Conservation (phyloP, 768 basidiomycete genomes). For the Xerocomus brunneocitrinus region DNA sequence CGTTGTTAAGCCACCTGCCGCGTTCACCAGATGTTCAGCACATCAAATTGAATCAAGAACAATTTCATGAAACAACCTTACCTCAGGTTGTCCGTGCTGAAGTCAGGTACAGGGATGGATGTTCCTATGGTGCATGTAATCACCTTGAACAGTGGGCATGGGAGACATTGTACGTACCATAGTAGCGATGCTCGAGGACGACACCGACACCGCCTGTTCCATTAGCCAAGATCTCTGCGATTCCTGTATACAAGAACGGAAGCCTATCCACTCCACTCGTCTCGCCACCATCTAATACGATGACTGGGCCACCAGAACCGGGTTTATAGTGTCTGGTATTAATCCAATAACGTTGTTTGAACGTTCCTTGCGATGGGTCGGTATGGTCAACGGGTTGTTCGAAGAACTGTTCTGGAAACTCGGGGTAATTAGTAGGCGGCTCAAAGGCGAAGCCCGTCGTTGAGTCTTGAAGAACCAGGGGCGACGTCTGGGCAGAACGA, state of each 20-base stretch:
- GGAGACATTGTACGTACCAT: conserved; percentile 44
- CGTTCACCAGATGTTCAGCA: conserved; percentile 6
- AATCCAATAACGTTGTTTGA: conserved; percentile 90
- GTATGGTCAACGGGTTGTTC: conserved; percentile 86
- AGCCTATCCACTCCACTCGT: conserved; percentile 71
- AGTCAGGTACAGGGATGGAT: conserved; percentile 70
- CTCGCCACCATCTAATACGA: conserved; percentile 91
- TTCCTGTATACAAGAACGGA: conserved; percentile 63
- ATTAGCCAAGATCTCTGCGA: conserved; percentile 78
- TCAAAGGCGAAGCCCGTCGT: conserved; percentile 8
- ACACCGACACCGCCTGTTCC: conserved; percentile 86
- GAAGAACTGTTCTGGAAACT: conserved; percentile 67
- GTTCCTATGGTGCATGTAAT: conserved; percentile 41
- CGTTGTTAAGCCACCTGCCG: conserved; percentile 80
- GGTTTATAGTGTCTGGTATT: conserved; percentile 76
- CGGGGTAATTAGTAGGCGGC: conserved; percentile 15
- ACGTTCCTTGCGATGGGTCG: conserved; percentile 53
- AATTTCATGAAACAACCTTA: conserved; percentile 21
- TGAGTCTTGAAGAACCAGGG: conserved; percentile 22
- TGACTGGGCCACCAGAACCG: conserved; percentile 72
- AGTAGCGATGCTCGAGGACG: conserved; percentile 91
- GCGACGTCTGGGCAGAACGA: conserved; percentile 7
- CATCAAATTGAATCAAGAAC: background rate
- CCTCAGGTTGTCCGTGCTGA: conserved; percentile 82
- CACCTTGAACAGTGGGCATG: background rate